Percentiles rank a stretch among this genome's conserved stretches.
phyloP scores from a whole-genome alignment of 345 rosid species.

The Nasturtium officinale region DNA sequence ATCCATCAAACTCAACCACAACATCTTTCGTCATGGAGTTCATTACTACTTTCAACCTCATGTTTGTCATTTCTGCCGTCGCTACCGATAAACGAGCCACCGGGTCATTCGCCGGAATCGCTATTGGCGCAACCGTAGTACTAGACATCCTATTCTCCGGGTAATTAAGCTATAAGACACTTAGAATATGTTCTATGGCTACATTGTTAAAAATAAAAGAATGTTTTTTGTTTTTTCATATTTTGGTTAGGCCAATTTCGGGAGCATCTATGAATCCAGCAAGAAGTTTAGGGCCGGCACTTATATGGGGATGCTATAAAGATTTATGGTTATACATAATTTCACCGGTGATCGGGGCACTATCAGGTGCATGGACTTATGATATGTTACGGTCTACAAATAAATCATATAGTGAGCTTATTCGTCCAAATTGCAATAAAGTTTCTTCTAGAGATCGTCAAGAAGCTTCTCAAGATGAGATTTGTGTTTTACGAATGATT shows the following conservation, averaged over 20 bases:
- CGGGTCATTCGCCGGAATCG: constrained; percentile 36
- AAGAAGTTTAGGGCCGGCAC: constrained; percentile 63
- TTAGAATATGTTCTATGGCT: background rate
- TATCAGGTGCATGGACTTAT: constrained; percentile 57
- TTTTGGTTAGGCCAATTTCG: constrained; percentile 50
- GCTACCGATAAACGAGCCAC: constrained; percentile 42
- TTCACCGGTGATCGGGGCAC: constrained; percentile 52
- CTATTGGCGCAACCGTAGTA: constrained; percentile 37
- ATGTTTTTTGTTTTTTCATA: background rate
- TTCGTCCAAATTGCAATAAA: constrained; percentile 35
- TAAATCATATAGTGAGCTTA: constrained; percentile 46
- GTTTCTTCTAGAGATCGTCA: constrained; percentile 24
- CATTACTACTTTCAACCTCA: constrained; percentile 32
- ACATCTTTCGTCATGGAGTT: constrained; percentile 32
- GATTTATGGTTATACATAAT: constrained; percentile 54
- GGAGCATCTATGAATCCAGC: constrained; percentile 87
- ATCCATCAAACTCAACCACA: constrained; percentile 26
- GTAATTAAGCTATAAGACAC: background rate
- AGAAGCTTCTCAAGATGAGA: constrained; percentile 34
- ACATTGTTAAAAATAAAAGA: background rate
- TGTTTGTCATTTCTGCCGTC: constrained; percentile 40
- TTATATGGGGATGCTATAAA: constrained; percentile 45
- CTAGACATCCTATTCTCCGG: constrained; percentile 36
- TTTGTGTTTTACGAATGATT: constrained; percentile 32
- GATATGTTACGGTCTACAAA: constrained; percentile 51